These are phyloP conservation scores for Strobilomyces echinocephalus DNA, from an alignment of 768 basidiomycete species.

Conservation along the genomic window DNA sequence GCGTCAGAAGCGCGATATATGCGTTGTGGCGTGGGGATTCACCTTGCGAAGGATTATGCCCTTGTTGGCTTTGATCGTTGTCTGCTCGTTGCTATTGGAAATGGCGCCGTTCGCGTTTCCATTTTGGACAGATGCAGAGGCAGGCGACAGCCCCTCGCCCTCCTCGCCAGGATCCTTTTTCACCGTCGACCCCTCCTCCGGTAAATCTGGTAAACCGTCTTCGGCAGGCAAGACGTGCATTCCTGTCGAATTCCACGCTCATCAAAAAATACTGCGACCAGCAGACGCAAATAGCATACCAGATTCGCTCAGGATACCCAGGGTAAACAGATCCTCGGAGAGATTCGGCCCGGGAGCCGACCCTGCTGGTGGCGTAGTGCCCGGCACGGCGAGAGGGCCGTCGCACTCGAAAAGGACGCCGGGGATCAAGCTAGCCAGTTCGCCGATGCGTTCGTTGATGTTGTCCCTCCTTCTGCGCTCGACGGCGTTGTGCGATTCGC, in stretches of 20 bases:
- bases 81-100: slow-evolving; percentile 26
- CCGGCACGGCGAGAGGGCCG: slow-evolving; percentile 24
- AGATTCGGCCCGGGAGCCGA: slow-evolving; percentile 10
- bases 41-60: slow-evolving; percentile 89
- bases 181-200: slow-evolving; percentile 23
- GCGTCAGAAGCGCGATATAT: slow-evolving; percentile 4
- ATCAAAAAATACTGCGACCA: background rate
- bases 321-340: slow-evolving; percentile 20
- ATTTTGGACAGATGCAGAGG: slow-evolving; percentile 16
- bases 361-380: slow-evolving; percentile 7
- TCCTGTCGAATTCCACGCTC: slow-evolving; percentile 1
- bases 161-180: slow-evolving; percentile 31
- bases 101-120: background rate
- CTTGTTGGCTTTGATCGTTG: slow-evolving; percentile 84
- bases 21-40: background rate
- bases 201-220: slow-evolving; percentile 27
- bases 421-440: slow-evolving; percentile 84
- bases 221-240: slow-evolving; percentile 25
- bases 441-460: slow-evolving; percentile 93
- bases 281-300: slow-evolving; percentile 11
- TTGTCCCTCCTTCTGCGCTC: slow-evolving; percentile 84
- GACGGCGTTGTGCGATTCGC: slow-evolving; percentile 91
- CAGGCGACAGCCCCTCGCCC: slow-evolving; percentile 22
- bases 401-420: slow-evolving; percentile 73
- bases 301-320: slow-evolving; percentile 17